Base-by-base conservation (phyloP, 371 early-diverging fungal genomes). In the Zychaea mexicana region DNA sequence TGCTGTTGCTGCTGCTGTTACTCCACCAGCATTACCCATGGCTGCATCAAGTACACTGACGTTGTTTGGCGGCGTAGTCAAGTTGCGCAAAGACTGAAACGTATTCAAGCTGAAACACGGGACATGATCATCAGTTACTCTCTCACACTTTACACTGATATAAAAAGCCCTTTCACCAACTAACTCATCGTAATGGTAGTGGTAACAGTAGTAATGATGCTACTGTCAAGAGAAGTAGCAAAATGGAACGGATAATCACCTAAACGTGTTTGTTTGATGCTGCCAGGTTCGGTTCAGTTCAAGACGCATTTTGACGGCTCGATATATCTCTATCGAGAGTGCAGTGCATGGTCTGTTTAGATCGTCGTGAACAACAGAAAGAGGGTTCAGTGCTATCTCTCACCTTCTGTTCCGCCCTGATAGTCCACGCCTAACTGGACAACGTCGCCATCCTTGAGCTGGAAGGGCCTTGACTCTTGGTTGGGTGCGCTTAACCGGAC, bases 371-470 rank as follows among this genome's bases (percentile, higher is more conserved):
- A 45, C 17, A 19, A 4, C 17, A 3, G 19, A 7, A 32, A 32
- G 9, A 22, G 52, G 17, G 24, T 27, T 39, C 28, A 13, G 61
- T 52, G 82, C 64, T n/a, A n/a, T n/a, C 4, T 42, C n/a, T 86
- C 86, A 67, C 91, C 94, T 70, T 92, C 86, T 19, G 79, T 68
- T 19, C 94, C 90, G 27, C 92, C 94, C 71, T 92, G 92, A 78
- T 92, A 94, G 70, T 94, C 94, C 21, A 92, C 84, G 27, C 96
- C 96, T 49, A 95, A 79, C 74, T 92, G 92, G 19, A 95, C 70
- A 10, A 91, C 74, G 69, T 95, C 95, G 22, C 91, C 90, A 72
- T 93, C 88, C 52, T 90, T 82, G 49, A 95, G 65, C 38, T 85
- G 81, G 45, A 84, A 87, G 8, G 93, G 90, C 32, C 82, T 56